Base-by-base conservation (phyloP, 2,329 filamentous ascomycete species). In the Ceratocystis cubensis region DNA sequence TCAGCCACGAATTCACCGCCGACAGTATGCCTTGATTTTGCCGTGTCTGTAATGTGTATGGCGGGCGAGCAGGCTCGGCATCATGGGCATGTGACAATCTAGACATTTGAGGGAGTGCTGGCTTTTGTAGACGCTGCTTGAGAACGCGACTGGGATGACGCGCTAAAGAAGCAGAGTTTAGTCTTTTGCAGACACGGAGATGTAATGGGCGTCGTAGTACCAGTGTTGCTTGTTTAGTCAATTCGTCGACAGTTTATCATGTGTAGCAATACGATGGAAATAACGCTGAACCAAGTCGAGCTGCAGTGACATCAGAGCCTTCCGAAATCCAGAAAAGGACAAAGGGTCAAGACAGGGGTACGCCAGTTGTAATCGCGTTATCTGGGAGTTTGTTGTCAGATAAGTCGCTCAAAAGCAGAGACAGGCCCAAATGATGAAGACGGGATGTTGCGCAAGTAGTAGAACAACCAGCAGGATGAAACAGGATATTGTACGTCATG, bases 71-170 rank as follows among this genome's bases (percentile, higher is more conserved):
- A 37, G 53, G 53, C 53, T 65, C 63, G 63, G 63, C 30, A 46
- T 61, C 37, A 53, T 46, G 63, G 53, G 53, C 22, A 59, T 53
- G 63, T 53, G 63, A 65, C 22, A 45, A 6, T 25, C 44, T 45
- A 7, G 61, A 30, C 61, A 63, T 63, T 10, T 37, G 33, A 37
- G 33, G 33, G 20, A 57, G 53, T 22, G 22, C 46, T 7, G 20
- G 46, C 22, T 50, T 8, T 48, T 20, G n/a, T 10, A 50, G 17
- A 22, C 22, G 17, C 53, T 37, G 33, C 33, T 37, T 37, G 33
- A 37, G 53, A 22, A 22, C 4, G 53, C 45, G 44, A 22, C 15
- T 22, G 17, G 64, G 17, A 48, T 15, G 30, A 20, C 20, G 56
- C n/a, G 41, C 28, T 33, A 20, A n/a, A 33, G 2, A 61, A 22